Evolutionary conservation across 257 asterid species (phyloP), one percentile per base, ranked within the genome.

Genomic region (Jacaranda copaia): DNA sequence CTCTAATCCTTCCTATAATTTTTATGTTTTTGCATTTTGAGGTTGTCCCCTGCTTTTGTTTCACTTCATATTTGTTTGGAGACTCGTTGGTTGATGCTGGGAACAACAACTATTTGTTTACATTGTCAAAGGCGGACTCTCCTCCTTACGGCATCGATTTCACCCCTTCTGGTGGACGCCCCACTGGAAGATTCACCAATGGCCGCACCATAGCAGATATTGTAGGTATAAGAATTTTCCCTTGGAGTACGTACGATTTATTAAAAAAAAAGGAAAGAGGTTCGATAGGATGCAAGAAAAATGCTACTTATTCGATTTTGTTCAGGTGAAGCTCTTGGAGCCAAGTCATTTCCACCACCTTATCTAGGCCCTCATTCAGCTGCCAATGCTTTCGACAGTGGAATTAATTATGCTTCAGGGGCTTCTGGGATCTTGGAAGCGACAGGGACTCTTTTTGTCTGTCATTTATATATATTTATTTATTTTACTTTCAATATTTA

Each of bases 141-240:
- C 90, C 89, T n/a, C 92, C 92, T 38, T 84, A 88, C 55, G 92
- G 92, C 73, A 84, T 88, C 49, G 92, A 88, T 48, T 88, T 88
- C 42, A 45, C 66, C 8, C 86, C 90, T 57, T 84, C 90, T 0
- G 83, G 77, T 13, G 92, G 90, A 11, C 79, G 52, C 1, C 92
- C 92, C 4, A 88, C 90, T 0, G 92, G 92, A 59, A 74, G 90
- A 75, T 88, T 88, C 84, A 86, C 92, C 69, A 86, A 88, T 45
- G 92, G 90, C 39, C 87, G 79, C 45, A 88, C 92, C 69, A 86
- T 84, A n/a, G 72, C 89, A 3, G 92, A 88, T 57, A 74, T 86
- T 55, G 62, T 86, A 0, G 92, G 92, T 88, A 83, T 40, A 16
- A 5, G 6, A 63, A 25, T 25, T 25, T 25, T 25, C 32, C 32